Evolutionary conservation across 805 yeast species (phyloP).

Genomic region (Zygoascus ofunaensis): DNA sequence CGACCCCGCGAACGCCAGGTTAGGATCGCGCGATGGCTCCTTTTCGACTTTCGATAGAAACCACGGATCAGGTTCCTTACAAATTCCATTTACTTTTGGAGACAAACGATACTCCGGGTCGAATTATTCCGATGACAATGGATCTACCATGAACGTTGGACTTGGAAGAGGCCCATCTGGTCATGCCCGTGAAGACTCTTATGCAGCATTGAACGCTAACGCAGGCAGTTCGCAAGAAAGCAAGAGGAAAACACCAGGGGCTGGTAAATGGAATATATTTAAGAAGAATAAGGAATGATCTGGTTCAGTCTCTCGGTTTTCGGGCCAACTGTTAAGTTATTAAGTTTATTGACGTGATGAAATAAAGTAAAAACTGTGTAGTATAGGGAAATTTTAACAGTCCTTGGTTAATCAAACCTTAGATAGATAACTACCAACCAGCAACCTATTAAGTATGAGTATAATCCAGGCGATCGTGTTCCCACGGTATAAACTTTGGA

Average conservation of each 20-base stretch:
- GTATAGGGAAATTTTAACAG: too few species aligned
- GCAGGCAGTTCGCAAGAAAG: not conserved
- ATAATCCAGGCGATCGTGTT: constrained; percentile 13
- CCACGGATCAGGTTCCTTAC: not conserved
- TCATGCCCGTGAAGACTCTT: constrained; percentile 3
- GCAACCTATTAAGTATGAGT: too few species aligned
- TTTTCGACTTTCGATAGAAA: not conserved
- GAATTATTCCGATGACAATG: not conserved
- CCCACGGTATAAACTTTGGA: constrained; percentile 17
- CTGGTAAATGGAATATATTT: not conserved
- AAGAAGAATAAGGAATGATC: not conserved
- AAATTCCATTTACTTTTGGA: not conserved
- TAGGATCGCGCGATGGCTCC: not conserved
- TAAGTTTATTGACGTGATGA: too few species aligned
- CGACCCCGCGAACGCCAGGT: constrained; percentile 1
- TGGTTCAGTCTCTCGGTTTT: too few species aligned
- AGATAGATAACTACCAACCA: too few species aligned
- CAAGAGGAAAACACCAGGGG: not conserved
- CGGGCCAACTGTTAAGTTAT: too few species aligned
- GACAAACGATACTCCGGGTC: not conserved
- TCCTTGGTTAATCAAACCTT: too few species aligned
- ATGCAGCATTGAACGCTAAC: constrained; percentile 1
- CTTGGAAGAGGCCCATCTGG: not conserved
- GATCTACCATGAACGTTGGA: not conserved
- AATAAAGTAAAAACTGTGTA: not conserved